Evolutionary conservation across 2,329 filamentous ascomycete species (phyloP).

Genomic region (Ilyonectria destructans): DNA sequence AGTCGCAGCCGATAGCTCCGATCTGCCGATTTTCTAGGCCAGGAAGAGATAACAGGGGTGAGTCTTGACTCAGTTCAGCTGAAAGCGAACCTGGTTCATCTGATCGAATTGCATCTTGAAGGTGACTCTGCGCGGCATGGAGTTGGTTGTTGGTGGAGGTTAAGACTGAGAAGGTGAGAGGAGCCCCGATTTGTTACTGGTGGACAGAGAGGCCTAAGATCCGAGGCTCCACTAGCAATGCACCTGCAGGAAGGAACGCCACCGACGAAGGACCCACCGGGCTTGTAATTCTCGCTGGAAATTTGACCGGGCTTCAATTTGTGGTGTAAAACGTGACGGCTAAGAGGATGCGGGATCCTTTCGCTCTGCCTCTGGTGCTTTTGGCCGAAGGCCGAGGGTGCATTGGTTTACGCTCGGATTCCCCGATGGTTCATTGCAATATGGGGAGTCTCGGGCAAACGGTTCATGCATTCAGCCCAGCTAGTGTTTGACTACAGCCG

Average conservation of each 20-base stretch:
- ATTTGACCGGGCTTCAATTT: neutral
- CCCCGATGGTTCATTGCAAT: too few relatives aligned
- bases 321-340: neutral
- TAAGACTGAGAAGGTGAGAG: neutral
- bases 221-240: neutral
- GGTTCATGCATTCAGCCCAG: too few relatives aligned
- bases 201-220: neutral
- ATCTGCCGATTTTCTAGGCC: neutral
- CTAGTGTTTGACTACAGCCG: too few relatives aligned
- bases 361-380: neutral
- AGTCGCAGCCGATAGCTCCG: conserved; percentile 7
- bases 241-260: conserved; percentile 4
- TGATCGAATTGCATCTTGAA: conserved; percentile 5
- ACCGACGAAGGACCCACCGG: neutral
- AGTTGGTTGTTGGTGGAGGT: conserved; percentile 9
- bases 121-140: neutral
- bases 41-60: neutral
- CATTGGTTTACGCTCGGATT: too few relatives aligned
- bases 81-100: neutral
- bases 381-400: neutral
- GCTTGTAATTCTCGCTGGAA: neutral
- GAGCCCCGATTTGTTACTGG: neutral
- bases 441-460: too few relatives aligned
- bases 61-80: neutral
- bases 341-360: neutral